phyloP scores from a whole-genome alignment of 441 rosid species.

The Erodium moschatum region DNA sequence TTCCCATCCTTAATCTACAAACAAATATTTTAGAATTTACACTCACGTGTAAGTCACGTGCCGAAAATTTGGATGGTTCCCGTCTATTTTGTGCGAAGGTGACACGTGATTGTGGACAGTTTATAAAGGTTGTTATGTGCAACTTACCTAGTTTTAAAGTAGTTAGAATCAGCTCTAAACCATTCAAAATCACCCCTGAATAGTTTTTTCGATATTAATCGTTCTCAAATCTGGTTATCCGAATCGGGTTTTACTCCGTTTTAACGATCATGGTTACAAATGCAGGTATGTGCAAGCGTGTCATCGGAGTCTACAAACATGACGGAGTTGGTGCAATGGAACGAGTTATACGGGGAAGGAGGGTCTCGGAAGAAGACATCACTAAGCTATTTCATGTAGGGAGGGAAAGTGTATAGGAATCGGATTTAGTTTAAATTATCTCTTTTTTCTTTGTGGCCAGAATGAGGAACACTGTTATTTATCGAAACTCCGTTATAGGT shows the following conservation, averaged over 20 bases:
- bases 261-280: not conserved
- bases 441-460: not conserved
- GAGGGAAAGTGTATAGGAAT: conserved; percentile 24
- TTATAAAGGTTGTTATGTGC: too few species aligned
- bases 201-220: not conserved
- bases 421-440: not conserved
- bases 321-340: conserved; percentile 95
- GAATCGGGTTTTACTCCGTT: too few species aligned
- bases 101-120: too few species aligned
- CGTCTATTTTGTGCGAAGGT: too few species aligned
- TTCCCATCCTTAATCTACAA: too few species aligned
- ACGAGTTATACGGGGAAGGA: conserved; percentile 94
- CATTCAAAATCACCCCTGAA: too few species aligned
- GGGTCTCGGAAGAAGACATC: conserved; percentile 88
- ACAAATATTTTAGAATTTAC: too few species aligned
- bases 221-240: too few species aligned
- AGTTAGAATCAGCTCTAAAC: too few species aligned
- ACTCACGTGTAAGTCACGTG: too few species aligned
- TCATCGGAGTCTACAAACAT: conserved; percentile 85
- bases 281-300: conserved; percentile 94
- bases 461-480: not conserved
- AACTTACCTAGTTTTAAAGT: too few species aligned
- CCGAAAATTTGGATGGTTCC: too few species aligned
- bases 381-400: conserved; percentile 93
- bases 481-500: not conserved